Conservation (phyloP, 495 filamentous ascomycete species). For the Platismatia glauca region DNA sequence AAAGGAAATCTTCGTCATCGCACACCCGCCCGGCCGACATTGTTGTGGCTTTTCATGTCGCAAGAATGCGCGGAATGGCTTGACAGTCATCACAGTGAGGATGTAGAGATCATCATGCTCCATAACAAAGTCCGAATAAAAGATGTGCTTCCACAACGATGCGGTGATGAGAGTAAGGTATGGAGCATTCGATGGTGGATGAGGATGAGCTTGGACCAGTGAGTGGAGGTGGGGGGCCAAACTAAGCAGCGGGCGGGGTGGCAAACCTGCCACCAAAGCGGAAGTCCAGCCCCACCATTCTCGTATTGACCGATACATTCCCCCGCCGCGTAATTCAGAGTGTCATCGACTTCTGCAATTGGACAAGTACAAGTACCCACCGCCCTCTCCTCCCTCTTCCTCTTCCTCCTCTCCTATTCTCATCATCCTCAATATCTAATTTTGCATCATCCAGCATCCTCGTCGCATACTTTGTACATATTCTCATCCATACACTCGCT, state of each 20-base stretch:
- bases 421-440: background rate
- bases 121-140: too few species aligned
- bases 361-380: slow-evolving; percentile 2
- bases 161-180: too few species aligned
- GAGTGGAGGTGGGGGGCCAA: background rate
- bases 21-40: too few species aligned
- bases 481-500: background rate
- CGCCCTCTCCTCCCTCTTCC: background rate
- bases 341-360: background rate
- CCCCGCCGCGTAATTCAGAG: background rate
- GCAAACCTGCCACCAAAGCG: background rate
- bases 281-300: background rate
- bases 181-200: too few species aligned
- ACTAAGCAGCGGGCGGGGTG: background rate
- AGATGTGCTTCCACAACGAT: too few species aligned
- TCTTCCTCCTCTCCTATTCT: background rate
- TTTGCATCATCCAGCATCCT: background rate
- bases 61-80: too few species aligned
- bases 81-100: too few species aligned
- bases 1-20: background rate
- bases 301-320: background rate
- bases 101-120: too few species aligned
- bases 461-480: background rate
- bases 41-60: too few species aligned
- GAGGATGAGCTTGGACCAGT: too few species aligned